Evolutionary conservation across 2,329 filamentous ascomycete genomes (phyloP).

Genomic region (Ophiocordyceps camponoti-floridani): DNA sequence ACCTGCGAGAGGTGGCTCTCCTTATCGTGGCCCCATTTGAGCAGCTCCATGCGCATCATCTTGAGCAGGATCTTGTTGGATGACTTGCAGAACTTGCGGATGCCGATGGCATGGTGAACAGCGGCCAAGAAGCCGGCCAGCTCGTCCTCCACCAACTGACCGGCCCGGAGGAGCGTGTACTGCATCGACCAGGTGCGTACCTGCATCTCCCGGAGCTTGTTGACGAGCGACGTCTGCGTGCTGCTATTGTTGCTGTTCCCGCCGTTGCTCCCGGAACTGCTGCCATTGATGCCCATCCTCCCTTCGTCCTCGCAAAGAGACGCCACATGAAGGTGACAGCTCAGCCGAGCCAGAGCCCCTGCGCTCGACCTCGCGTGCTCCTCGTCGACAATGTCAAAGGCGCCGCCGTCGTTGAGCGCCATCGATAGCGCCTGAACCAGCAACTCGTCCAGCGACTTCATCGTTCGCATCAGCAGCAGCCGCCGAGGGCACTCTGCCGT

Average conservation of each 20-base stretch:
- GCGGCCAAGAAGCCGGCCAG: conserved; percentile 63
- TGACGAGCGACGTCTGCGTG: conserved; percentile 33
- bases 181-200: conserved; percentile 76
- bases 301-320: conserved; percentile 73
- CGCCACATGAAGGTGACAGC: conserved; percentile 60
- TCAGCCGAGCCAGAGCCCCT: conserved; percentile 51
- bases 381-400: conserved; percentile 73
- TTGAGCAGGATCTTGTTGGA: conserved; percentile 80
- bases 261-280: conserved; percentile 20
- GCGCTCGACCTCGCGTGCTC: conserved; percentile 59
- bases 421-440: conserved; percentile 53
- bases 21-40: conserved; percentile 58
- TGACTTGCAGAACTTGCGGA: conserved; percentile 69
- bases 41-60: conserved; percentile 71
- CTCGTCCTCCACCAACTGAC: conserved; percentile 52
- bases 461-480: conserved; percentile 51
- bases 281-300: conserved; percentile 52
- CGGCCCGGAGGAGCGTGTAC: conserved; percentile 64
- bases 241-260: conserved; percentile 22
- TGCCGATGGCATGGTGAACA: conserved; percentile 68
- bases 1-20: conserved; percentile 78
- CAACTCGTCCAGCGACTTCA: conserved; percentile 65
- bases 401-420: conserved; percentile 44
- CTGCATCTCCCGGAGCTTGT: conserved; percentile 71
- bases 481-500: conserved; percentile 47